phyloP scores from a whole-genome alignment of 2,329 filamentous ascomycete species.

The Hymenoscyphus fraxineus region DNA sequence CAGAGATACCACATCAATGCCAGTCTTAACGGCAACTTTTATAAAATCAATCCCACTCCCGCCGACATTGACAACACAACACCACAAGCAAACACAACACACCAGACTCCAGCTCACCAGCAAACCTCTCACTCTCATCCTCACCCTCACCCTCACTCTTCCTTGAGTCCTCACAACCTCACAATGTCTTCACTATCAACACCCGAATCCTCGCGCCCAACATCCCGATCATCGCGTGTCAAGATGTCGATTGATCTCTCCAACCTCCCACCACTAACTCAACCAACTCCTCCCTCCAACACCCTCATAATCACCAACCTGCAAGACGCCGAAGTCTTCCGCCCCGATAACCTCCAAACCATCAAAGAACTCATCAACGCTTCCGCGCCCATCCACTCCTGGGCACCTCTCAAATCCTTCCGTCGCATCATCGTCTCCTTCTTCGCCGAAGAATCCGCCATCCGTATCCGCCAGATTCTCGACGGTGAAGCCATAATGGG shows the following conservation, averaged over 20 bases:
- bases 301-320: conserved; percentile 83
- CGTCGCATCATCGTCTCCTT: conserved; percentile 78
- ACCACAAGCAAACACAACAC: neutral
- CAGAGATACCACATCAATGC: neutral
- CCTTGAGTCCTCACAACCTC: neutral
- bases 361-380: conserved; percentile 68
- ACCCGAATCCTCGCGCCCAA: conserved; percentile 26
- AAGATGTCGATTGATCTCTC: conserved; percentile 69
- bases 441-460: conserved; percentile 64
- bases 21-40: neutral
- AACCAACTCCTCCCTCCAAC: conserved; percentile 75
- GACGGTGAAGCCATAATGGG: conserved; percentile 73
- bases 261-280: conserved; percentile 62
- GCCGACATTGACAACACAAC: neutral
- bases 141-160: too few species aligned
- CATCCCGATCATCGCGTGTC: conserved; percentile 34
- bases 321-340: conserved; percentile 68
- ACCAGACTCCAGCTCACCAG: conserved; percentile 1
- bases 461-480: conserved; percentile 67
- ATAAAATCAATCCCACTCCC: neutral
- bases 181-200: conserved; percentile 25
- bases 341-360: conserved; percentile 66
- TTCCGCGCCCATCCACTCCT: conserved; percentile 71
- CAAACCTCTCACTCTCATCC: conserved; percentile 7
- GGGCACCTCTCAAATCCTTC: conserved; percentile 78